Percentiles rank a stretch among this genome's conserved stretches.
Evolutionary conservation across 192 early-diverging fungal genomes (phyloP).

Genomic region (Jimgerdemannia flammicorona): DNA sequence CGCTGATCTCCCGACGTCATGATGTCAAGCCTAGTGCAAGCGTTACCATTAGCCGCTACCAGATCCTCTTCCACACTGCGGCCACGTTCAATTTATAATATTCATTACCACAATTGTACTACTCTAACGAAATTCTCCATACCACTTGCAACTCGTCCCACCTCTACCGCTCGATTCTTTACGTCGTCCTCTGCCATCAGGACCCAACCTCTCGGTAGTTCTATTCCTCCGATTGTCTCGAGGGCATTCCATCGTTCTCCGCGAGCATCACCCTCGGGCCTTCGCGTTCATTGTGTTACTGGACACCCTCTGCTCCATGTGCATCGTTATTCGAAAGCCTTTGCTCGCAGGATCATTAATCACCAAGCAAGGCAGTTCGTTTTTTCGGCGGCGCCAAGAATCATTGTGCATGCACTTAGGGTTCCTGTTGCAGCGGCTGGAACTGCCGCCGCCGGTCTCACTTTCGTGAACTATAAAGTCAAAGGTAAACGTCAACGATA

Average conservation of each 20-base stretch:
- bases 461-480: constrained; percentile 61
- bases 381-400: constrained; percentile 34
- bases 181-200: no score
- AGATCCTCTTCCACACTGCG: no score
- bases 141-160: no score
- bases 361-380: constrained; percentile 3
- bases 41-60: no score
- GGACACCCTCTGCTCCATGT: background rate
- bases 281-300: background rate
- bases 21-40: no score
- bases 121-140: no score
- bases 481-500: constrained; percentile 31
- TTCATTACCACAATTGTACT: no score
- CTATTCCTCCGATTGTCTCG: background rate
- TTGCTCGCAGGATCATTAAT: background rate
- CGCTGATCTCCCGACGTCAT: no score
- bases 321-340: background rate
- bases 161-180: no score
- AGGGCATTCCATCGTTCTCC: background rate
- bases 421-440: constrained; percentile 56
- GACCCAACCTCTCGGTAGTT: no score
- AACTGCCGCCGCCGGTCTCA: constrained; percentile 52
- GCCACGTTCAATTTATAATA: no score
- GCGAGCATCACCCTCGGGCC: background rate
- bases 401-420: constrained; percentile 43